phyloP scores from a whole-genome alignment of 768 basidiomycete genomes.

The Agrocybe pediades region DNA sequence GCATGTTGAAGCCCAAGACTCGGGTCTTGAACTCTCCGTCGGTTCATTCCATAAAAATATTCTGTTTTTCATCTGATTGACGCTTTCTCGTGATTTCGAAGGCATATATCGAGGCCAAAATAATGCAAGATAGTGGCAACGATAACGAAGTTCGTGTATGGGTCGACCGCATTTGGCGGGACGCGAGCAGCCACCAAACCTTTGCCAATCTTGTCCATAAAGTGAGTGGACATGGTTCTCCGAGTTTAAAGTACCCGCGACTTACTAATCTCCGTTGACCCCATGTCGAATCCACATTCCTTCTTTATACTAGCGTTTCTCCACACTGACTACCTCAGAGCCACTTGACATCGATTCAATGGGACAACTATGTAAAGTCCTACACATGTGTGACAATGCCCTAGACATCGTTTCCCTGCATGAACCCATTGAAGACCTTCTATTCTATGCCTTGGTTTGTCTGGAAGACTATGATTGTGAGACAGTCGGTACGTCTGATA shows the following conservation, averaged over 20 bases:
- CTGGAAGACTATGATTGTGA: slow-evolving; percentile 79
- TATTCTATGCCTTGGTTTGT: slow-evolving; percentile 61
- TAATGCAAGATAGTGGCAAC: slow-evolving; percentile 48
- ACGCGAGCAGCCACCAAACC: slow-evolving; percentile 54
- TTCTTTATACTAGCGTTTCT: slow-evolving; percentile 51
- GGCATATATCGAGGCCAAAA: slow-evolving; percentile 59
- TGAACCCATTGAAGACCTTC: slow-evolving; percentile 60
- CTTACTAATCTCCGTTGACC: background rate
- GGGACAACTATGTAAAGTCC: slow-evolving; percentile 67
- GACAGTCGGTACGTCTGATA: slow-evolving; percentile 62
- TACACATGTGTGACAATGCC: slow-evolving; percentile 58
- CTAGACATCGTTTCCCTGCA: slow-evolving; percentile 75
- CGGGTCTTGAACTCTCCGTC: slow-evolving; percentile 60
- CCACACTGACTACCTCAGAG: slow-evolving; percentile 39
- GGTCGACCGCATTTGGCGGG: slow-evolving; percentile 51
- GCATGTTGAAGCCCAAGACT: slow-evolving; percentile 60
- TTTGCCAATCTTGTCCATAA: slow-evolving; percentile 61
- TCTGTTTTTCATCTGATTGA: slow-evolving; percentile 3
- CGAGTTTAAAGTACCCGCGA: background rate
- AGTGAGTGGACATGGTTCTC: slow-evolving; percentile 38
- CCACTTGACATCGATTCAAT: slow-evolving; percentile 69
- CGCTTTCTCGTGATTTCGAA: slow-evolving; percentile 23
- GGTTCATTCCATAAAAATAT: slow-evolving; percentile 12
- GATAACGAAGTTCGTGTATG: slow-evolving; percentile 38
- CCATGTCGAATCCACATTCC: background rate